Percentiles rank a stretch among this genome's conserved stretches.
Evolutionary conservation across 2,329 filamentous ascomycete species (phyloP).

Genomic region (Colletotrichum tropicicola): DNA sequence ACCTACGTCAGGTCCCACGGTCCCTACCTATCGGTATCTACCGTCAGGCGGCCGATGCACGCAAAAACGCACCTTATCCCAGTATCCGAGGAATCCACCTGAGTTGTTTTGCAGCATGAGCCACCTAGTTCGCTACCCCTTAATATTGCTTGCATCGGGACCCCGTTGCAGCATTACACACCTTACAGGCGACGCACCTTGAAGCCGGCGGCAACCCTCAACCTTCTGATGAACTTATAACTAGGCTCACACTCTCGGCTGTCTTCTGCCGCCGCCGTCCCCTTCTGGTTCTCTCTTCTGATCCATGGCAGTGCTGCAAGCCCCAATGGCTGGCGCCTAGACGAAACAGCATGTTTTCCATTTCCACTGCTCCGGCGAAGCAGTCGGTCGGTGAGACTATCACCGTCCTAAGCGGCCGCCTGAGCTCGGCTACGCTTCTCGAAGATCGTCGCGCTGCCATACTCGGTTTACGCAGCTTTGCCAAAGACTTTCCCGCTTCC

Average conservation of each 20-base stretch:
- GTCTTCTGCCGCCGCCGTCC: neutral
- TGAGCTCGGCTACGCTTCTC: slow-evolving; percentile 88
- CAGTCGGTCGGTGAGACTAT: slow-evolving; percentile 97
- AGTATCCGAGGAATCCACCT: too few species aligned
- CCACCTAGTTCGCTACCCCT: too few species aligned
- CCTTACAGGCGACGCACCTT: neutral
- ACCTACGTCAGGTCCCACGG: too few species aligned
- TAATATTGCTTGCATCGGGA: too few species aligned
- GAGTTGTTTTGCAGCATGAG: too few species aligned
- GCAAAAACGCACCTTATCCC: too few species aligned
- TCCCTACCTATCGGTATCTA: too few species aligned
- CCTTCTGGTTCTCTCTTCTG: neutral
- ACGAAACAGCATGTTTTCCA: slow-evolving; percentile 64
- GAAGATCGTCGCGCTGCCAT: slow-evolving; percentile 96
- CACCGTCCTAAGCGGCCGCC: slow-evolving; percentile 84
- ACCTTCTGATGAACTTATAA: neutral
- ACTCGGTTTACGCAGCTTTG: slow-evolving; percentile 91
- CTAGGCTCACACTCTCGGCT: neutral
- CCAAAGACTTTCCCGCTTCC: slow-evolving; percentile 94
- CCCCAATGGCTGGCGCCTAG: slow-evolving; percentile 26
- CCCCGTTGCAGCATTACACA: too few species aligned
- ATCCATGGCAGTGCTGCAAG: slow-evolving; percentile 1
- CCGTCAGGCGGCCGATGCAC: too few species aligned
- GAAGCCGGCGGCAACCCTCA: too few species aligned
- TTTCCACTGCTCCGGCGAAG: slow-evolving; percentile 82